Conservation (phyloP, 805 yeast genomes). For the Kockiozyma suomiensis region DNA sequence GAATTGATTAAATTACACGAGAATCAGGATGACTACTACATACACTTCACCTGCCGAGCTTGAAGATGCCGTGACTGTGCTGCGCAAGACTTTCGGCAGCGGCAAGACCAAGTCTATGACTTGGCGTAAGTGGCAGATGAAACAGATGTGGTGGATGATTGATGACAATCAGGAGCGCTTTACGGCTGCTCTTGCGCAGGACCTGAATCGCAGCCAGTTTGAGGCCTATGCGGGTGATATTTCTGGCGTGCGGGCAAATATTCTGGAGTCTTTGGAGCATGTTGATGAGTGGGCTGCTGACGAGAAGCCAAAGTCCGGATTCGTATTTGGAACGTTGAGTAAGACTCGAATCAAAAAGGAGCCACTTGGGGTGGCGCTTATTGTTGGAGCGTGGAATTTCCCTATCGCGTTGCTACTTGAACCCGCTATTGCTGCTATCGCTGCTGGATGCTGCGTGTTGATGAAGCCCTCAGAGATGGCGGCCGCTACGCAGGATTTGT, state of each 20-base stretch:
- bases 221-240: constrained; percentile 1
- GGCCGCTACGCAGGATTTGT: constrained; percentile 57
- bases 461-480: constrained; percentile 63
- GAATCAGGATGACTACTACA: not conserved
- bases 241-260: not conserved
- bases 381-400: constrained; percentile 7
- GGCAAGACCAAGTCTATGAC: constrained; percentile 3
- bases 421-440: constrained; percentile 4
- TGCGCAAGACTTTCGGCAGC: not conserved
- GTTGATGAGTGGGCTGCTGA: constrained; percentile 4
- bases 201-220: constrained; percentile 3
- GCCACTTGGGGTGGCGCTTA: constrained; percentile 7
- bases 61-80: not conserved
- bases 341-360: not conserved
- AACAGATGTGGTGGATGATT: constrained; percentile 13
- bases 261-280: not conserved
- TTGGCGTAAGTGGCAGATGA: constrained; percentile 9
- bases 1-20: no score
- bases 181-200: not conserved
- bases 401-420: not conserved
- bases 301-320: not conserved
- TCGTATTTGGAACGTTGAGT: constrained; percentile 1
- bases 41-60: not conserved
- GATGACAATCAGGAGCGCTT: not conserved
- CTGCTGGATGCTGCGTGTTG: constrained; percentile 9